These are phyloP conservation scores for Jaltomata sinuosa DNA, from an alignment of 257 asterid species.

Conservation along the genomic window DNA sequence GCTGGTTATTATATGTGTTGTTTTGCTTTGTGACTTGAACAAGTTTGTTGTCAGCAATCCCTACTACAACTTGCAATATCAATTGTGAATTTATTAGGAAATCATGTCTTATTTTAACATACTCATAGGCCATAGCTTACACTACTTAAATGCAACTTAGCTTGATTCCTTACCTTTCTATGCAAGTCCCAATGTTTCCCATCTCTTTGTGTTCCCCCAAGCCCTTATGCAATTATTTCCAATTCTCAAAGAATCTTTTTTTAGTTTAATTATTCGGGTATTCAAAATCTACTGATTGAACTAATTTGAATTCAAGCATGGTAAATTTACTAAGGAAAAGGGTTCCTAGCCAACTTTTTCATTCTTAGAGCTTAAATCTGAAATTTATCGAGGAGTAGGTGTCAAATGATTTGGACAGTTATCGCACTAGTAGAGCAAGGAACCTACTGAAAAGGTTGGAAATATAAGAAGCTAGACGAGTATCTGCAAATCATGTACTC, in stretches of 20 bases:
- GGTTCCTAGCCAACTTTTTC: no score
- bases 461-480: no score
- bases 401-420: no score
- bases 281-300: background rate
- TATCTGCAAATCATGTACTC: no score
- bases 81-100: background rate
- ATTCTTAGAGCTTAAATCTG: no score
- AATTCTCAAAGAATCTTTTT: background rate
- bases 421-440: background rate
- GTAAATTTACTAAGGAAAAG: no score
- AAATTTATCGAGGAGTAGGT: no score
- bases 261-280: background rate
- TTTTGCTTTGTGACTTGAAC: background rate
- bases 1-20: background rate
- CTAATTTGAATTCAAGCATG: no score
- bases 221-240: background rate
- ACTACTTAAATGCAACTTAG: background rate
- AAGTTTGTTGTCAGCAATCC: background rate
- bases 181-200: background rate
- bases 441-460: background rate
- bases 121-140: background rate
- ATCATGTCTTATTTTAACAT: background rate
- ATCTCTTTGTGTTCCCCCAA: background rate
- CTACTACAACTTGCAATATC: background rate
- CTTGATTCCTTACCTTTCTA: background rate